Evolutionary conservation across 2,329 filamentous ascomycete genomes (phyloP).

Genomic region (Sporothrix mexicana): DNA sequence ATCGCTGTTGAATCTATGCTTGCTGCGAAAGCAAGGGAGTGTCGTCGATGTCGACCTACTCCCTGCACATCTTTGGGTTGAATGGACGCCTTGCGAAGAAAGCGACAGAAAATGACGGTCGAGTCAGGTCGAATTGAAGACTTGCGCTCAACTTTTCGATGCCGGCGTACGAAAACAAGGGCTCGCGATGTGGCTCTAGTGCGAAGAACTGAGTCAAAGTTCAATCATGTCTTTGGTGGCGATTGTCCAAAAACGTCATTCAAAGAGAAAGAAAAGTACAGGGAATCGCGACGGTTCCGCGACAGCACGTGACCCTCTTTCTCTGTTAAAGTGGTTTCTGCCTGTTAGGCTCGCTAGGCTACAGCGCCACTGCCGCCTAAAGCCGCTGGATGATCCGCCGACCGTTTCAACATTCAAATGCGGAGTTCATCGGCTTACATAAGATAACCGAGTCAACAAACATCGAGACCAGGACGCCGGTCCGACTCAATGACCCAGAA

Average conservation of each 20-base stretch:
- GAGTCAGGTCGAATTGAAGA: too few relatives aligned
- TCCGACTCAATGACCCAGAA: too few relatives aligned
- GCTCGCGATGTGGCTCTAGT: too few relatives aligned
- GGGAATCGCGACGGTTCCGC: constrained; percentile 33
- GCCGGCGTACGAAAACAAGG: too few relatives aligned
- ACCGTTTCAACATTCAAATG: neutral
- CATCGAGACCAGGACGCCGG: too few relatives aligned
- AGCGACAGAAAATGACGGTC: too few relatives aligned
- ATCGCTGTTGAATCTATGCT: neutral
- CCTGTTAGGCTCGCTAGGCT: neutral
- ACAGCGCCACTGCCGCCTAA: neutral
- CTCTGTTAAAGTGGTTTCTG: neutral
- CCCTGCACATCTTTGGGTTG: too few relatives aligned
- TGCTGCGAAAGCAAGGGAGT: neutral
- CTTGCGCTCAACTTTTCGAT: too few relatives aligned
- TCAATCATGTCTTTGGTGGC: neutral
- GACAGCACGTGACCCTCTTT: constrained; percentile 33
- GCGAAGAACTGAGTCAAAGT: too few relatives aligned
- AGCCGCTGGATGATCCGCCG: neutral
- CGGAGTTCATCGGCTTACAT: neutral
- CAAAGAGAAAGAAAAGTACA: neutral
- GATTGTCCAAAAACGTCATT: constrained; percentile 9
- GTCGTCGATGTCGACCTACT: too few relatives aligned
- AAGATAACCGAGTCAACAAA: neutral
- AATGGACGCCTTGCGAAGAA: too few relatives aligned